Percentiles rank a stretch among this genome's conserved stretches.
These are phyloP conservation scores for Pistacia integerrima DNA, from an alignment of 345 rosid species.

Conservation along the genomic window DNA sequence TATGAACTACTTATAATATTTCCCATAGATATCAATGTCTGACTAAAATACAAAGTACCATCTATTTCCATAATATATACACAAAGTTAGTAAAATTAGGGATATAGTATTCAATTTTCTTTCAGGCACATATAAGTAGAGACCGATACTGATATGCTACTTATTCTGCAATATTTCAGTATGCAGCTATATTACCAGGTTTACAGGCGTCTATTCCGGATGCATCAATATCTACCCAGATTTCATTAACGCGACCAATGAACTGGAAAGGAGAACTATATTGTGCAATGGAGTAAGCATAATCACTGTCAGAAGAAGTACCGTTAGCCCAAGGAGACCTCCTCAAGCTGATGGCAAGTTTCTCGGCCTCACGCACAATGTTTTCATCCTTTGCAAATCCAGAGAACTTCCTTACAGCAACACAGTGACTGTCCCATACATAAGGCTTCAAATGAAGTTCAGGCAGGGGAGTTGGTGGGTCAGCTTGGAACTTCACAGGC, in stretches of 20 bases:
- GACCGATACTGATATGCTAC: neutral
- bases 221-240: slow-evolving; percentile 58
- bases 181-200: slow-evolving; percentile 33
- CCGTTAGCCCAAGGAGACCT: slow-evolving; percentile 54
- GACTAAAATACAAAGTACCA: neutral
- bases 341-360: slow-evolving; percentile 59
- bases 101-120: neutral
- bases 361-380: slow-evolving; percentile 46
- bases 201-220: slow-evolving; percentile 30
- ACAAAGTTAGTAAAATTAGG: too few relatives aligned
- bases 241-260: slow-evolving; percentile 62
- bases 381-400: slow-evolving; percentile 58
- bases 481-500: slow-evolving; percentile 54
- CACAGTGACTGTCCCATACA: slow-evolving; percentile 43
- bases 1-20: neutral
- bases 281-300: slow-evolving; percentile 67
- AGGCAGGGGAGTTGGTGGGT: slow-evolving; percentile 60
- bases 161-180: slow-evolving; percentile 25
- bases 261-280: slow-evolving; percentile 59
- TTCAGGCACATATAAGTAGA: neutral
- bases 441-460: slow-evolving; percentile 50
- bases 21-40: neutral
- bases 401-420: slow-evolving; percentile 66
- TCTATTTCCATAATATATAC: neutral
- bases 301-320: slow-evolving; percentile 35